Base-by-base conservation (phyloP, 495 filamentous ascomycete species). In the Massariosphaeria phaeospora region DNA sequence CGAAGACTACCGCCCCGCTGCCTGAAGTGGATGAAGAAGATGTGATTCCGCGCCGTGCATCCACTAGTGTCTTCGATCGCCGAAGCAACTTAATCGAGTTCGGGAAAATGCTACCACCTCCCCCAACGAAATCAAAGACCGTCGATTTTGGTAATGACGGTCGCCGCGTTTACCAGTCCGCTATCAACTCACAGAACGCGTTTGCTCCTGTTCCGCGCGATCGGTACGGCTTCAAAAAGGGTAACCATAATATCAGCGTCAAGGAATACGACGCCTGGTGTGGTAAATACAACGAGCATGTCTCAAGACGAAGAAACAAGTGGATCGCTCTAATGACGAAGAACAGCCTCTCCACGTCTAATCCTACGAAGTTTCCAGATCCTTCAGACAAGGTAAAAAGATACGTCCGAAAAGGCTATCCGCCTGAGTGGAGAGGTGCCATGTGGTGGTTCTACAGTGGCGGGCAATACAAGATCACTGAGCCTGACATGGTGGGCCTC, bases 371-470 rank as follows among this genome's bases (percentile, higher is more conserved):
- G 3, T 97, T 97, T 57, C 93, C 93, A 0, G 79, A 84, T 0
- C 85, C 81, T 49, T 89, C 84, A 12, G 74, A 78, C 34, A 94
- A 91, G 64, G 78, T 91, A 25, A 95, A 95, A 71, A 79, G 89
- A 11, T 95, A 88, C 64, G 79, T 96, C 25, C 83, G 91, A 29
- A 98, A 98, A 68, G 93, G 93, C n/a, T 89, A 96, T 21, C 93
- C 93, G 1, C 85, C 90, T 0, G 88, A 95, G 52, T 90, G 88
- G 80, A 79, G 93, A 62, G 93, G 93, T 10, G 84, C 85, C 4
- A 91, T 93, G 26, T 98, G 93, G 93, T 98, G 95, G 63, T 97
- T 84, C 70, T 98, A 96, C 67, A 90, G 89, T n/a, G 89, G 89
- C 11, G 93, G 93, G 5, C 79, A 82, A 34, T 81, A 84, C 7